Evolutionary conservation across 1,284 basidiomycete species (phyloP).

Genomic region (Pisolithus thermaeus): DNA sequence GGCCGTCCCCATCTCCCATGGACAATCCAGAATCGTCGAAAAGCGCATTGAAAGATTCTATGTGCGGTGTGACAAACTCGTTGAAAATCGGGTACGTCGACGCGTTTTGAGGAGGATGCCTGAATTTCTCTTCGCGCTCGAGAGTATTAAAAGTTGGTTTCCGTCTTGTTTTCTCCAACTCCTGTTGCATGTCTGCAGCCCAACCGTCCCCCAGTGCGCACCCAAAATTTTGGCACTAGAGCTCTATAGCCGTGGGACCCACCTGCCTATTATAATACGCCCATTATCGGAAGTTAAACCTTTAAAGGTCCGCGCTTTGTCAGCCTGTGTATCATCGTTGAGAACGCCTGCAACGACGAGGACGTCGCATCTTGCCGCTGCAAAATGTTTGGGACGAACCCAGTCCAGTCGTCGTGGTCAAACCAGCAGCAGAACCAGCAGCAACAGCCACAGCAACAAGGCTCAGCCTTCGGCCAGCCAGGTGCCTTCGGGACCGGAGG

Average conservation of each 20-base stretch:
- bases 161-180: slow-evolving; percentile 19
- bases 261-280: too few species aligned
- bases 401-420: slow-evolving; percentile 56
- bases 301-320: slow-evolving; percentile 18
- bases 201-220: background rate
- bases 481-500: slow-evolving; percentile 40
- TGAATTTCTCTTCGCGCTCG: slow-evolving; percentile 76
- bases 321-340: slow-evolving; percentile 5
- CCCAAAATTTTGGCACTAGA: background rate
- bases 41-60: slow-evolving; percentile 95
- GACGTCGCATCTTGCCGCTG: slow-evolving; percentile 9
- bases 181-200: slow-evolving; percentile 30
- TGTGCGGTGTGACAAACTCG: slow-evolving; percentile 90
- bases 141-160: slow-evolving; percentile 79
- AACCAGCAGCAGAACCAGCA: slow-evolving; percentile 52
- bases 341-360: slow-evolving; percentile 21
- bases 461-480: slow-evolving; percentile 45
- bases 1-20: slow-evolving; percentile 67
- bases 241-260: background rate
- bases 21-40: slow-evolving; percentile 81
- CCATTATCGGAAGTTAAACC: slow-evolving; percentile 11
- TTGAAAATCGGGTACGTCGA: slow-evolving; percentile 82
- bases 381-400: slow-evolving; percentile 53
- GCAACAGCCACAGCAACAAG: slow-evolving; percentile 31
- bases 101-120: slow-evolving; percentile 66